Percentiles rank a stretch among this genome's conserved stretches.
Conservation (phyloP, 2,329 filamentous ascomycete genomes). For the Colletotrichum gloeosporioides region DNA sequence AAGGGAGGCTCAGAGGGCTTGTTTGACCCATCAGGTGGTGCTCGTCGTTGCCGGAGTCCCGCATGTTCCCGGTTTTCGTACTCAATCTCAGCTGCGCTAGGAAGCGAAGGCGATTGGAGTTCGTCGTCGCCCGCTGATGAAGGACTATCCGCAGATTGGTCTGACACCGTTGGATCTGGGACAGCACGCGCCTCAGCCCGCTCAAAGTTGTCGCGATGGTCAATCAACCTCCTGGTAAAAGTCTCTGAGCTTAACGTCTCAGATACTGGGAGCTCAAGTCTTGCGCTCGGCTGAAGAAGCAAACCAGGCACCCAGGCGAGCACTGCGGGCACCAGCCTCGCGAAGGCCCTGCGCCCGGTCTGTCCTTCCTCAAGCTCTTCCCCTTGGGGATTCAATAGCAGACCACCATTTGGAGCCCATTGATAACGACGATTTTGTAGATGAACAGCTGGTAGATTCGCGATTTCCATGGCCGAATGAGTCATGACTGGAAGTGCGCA, state of each 20-base stretch:
- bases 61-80: no score
- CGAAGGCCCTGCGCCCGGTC: rapidly evolving
- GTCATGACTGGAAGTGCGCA: background rate
- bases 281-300: rapidly evolving
- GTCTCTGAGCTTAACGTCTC: background rate
- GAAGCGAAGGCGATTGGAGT: no score
- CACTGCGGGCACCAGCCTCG: background rate
- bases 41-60: no score
- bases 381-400: rapidly evolving
- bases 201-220: no score
- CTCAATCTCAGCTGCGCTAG: no score
- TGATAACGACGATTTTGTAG: background rate
- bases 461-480: background rate
- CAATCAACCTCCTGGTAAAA: no score
- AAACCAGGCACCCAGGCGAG: background rate
- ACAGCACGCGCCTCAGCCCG: no score
- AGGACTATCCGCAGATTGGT: no score
- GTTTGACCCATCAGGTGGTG: no score
- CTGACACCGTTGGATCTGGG: no score
- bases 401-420: no score
- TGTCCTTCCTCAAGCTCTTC: background rate
- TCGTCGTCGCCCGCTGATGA: no score
- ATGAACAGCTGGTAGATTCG: background rate
- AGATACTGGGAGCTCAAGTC: background rate
- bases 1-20: background rate